These are phyloP conservation scores for Jackrogersella minutella DNA, from an alignment of 495 filamentous ascomycete genomes.

Conservation along the genomic window DNA sequence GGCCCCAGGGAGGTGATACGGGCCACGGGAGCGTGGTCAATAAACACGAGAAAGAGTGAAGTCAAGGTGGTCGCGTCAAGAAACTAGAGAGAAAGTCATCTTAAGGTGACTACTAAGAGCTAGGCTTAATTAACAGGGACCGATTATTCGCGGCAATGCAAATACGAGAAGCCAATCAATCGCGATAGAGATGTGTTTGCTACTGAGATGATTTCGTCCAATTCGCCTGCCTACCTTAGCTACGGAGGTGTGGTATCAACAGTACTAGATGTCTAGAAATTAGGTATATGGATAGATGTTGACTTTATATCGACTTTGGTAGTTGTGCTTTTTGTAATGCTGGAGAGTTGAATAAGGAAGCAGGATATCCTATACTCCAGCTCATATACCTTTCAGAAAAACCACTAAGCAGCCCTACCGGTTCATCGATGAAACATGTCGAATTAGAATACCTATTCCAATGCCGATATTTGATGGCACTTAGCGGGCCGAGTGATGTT, in stretches of 20 bases:
- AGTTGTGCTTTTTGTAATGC: too few species aligned
- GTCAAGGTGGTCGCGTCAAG: conserved; percentile 23
- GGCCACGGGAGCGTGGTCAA: conserved; percentile 14
- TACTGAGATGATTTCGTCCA: background rate
- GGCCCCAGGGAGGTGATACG: conserved; percentile 13
- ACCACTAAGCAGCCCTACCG: too few species aligned
- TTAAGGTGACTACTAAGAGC: conserved; percentile 27
- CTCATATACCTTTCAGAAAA: too few species aligned
- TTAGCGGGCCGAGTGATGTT: conserved; percentile 21
- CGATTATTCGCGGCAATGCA: conserved; percentile 32
- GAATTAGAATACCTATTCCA: background rate
- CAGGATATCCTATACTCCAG: too few species aligned
- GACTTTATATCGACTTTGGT: too few species aligned
- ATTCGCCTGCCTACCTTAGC: too few species aligned
- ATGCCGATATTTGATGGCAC: conserved; percentile 13
- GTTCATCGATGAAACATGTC: too few species aligned
- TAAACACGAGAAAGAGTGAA: conserved; percentile 24
- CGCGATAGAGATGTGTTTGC: background rate
- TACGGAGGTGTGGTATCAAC: too few species aligned
- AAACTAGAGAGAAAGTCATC: conserved; percentile 23
- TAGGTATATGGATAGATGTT: too few species aligned
- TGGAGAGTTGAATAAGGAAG: too few species aligned
- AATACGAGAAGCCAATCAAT: conserved; percentile 11
- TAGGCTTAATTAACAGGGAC: conserved; percentile 39
- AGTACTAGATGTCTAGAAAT: too few species aligned